Percentiles rank a stretch among this genome's conserved stretches.
Conservation (phyloP, 208 protist species). For the Acanthamoeba triangularis region DNA sequence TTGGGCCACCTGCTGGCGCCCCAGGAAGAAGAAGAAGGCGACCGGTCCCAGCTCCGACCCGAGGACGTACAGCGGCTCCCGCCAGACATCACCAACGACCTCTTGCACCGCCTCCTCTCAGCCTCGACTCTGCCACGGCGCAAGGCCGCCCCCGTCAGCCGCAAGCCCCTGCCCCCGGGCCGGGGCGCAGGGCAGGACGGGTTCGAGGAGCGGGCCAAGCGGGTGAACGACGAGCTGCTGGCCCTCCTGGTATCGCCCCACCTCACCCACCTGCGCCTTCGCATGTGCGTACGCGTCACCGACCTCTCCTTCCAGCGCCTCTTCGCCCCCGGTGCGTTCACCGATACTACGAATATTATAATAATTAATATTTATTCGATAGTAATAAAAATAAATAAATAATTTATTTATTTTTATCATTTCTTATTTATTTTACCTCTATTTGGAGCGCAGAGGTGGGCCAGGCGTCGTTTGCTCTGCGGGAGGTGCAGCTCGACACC, state of each 20-base stretch:
- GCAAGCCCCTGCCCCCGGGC: not conserved
- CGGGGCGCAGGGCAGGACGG: not conserved
- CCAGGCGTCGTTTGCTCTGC: not conserved
- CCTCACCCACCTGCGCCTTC: not conserved
- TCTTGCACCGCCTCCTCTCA: conserved; percentile 25
- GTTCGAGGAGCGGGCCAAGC: not conserved
- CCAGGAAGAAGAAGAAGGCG: not conserved
- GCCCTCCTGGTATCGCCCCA: not conserved
- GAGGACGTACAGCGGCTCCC: not conserved
- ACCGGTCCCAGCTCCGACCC: not conserved
- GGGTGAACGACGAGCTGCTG: not conserved
- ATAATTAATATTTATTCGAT: not conserved
- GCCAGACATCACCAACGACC: conserved; percentile 19
- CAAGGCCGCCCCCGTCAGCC: not conserved
- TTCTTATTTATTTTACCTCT: not conserved
- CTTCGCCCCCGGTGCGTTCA: not conserved
- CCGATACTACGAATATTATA: not conserved
- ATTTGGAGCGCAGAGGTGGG: not conserved
- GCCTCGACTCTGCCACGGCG: not conserved
- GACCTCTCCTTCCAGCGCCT: not conserved
- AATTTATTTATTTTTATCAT: not conserved
- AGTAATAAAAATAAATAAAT: not conserved
- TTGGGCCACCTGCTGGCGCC: not conserved
- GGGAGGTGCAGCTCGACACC: not conserved
- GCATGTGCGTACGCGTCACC: conserved; percentile 46